Percentiles rank a stretch among this genome's conserved stretches.
phyloP scores from a whole-genome alignment of 2,329 filamentous ascomycete species.

The Cladosporium sp. region DNA sequence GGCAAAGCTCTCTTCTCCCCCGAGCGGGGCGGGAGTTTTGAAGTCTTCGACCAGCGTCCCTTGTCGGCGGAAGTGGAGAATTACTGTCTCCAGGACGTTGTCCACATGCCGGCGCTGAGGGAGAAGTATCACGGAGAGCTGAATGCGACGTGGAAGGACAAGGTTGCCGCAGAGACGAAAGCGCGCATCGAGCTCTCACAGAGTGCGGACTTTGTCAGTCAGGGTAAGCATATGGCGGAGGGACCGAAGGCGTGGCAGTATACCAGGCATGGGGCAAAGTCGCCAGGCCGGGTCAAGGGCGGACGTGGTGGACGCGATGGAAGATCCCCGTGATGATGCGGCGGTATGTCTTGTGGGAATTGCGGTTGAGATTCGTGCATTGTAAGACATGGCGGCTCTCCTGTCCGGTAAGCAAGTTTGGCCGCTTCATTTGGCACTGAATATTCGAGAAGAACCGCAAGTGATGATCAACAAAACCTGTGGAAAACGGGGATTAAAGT shows the following conservation, averaged over 20 bases:
- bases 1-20: constrained; percentile 40
- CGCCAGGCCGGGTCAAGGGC: too few relatives aligned
- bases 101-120: constrained; percentile 35
- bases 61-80: constrained; percentile 34
- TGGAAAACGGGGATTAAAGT: too few relatives aligned
- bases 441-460: too few relatives aligned
- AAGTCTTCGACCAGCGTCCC: constrained; percentile 47
- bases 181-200: constrained; percentile 32
- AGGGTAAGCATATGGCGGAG: constrained; percentile 29
- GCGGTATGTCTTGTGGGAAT: too few relatives aligned
- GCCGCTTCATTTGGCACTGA: too few relatives aligned
- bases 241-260: constrained; percentile 36
- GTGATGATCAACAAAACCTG: too few relatives aligned
- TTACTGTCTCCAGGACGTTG: constrained; percentile 49
- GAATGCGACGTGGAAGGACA: constrained; percentile 23
- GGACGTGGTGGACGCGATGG: too few relatives aligned
- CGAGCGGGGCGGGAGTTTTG: constrained; percentile 41
- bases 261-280: background rate
- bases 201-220: constrained; percentile 21
- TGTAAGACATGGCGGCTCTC: too few relatives aligned
- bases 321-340: too few relatives aligned
- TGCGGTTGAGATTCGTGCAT: too few relatives aligned
- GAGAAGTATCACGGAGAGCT: constrained; percentile 21
- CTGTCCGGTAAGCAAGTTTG: too few relatives aligned
- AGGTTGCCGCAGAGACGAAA: constrained; percentile 25